Conservation (phyloP, 148 eudicot species). For the Rhododendron simsii region DNA sequence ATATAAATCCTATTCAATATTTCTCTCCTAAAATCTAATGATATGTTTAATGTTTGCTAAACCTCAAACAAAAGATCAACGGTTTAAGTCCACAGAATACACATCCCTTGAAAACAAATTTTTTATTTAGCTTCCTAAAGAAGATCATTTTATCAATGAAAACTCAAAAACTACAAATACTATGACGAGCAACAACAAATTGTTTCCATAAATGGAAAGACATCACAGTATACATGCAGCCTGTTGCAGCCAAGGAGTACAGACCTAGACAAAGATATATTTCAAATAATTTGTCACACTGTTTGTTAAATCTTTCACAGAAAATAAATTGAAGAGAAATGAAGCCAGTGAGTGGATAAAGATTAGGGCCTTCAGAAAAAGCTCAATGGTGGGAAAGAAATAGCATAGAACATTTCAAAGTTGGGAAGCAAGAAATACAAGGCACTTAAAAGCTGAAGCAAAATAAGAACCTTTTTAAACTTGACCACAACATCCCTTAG, state of each 20-base stretch:
- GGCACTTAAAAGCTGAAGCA: background rate
- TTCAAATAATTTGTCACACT: background rate
- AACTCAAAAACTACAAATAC: background rate
- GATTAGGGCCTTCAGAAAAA: background rate
- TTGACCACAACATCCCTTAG: constrained; percentile 84
- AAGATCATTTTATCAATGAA: background rate
- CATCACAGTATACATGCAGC: background rate
- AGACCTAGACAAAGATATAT: background rate
- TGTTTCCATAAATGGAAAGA: background rate
- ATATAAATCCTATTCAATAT: background rate
- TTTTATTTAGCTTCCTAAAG: background rate
- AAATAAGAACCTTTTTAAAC: constrained; percentile 66
- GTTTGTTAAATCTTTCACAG: background rate
- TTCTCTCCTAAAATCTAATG: background rate
- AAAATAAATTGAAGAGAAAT: background rate
- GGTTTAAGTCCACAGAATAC: background rate
- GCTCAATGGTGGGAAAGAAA: constrained; percentile 2
- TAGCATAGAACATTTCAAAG: background rate
- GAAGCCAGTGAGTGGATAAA: background rate
- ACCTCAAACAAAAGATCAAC: constrained; percentile 11
- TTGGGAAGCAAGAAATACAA: constrained; percentile 1
- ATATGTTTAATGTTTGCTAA: background rate
- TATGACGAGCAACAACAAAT: background rate
- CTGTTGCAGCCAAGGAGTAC: background rate
- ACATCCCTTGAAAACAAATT: background rate